These are phyloP conservation scores for Piloderma croceum DNA, from an alignment of 768 basidiomycete species.

Conservation along the genomic window DNA sequence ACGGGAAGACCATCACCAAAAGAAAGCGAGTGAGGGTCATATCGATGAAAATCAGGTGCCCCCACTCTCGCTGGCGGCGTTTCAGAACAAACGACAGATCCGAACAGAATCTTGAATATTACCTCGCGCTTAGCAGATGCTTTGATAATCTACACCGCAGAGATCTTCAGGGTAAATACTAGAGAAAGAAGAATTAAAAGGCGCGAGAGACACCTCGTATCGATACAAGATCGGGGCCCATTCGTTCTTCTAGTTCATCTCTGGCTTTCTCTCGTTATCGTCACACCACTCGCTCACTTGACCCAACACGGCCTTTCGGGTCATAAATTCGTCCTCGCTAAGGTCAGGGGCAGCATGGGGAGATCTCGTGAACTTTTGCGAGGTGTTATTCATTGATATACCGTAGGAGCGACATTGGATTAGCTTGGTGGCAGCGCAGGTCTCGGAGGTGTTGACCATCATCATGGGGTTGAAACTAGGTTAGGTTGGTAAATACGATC, in stretches of 20 bases:
- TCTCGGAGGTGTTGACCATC: constrained; percentile 25
- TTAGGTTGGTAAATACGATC: background rate
- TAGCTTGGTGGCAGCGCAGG: constrained; percentile 25
- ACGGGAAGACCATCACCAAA: constrained; percentile 25
- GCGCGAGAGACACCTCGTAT: constrained; percentile 25
- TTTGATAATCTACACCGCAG: constrained; percentile 22
- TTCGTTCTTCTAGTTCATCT: constrained; percentile 5
- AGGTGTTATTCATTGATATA: constrained; percentile 22
- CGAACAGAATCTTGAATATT: background rate
- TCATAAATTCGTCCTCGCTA: constrained; percentile 18
- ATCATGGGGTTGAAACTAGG: constrained; percentile 24
- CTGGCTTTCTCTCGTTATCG: background rate
- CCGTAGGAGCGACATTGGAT: constrained; percentile 26
- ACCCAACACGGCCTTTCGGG: constrained; percentile 23
- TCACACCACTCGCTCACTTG: constrained; percentile 19
- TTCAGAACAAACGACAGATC: background rate
- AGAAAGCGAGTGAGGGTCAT: constrained; percentile 21
- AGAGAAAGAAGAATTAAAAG: background rate
- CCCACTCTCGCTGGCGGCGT: constrained; percentile 26
- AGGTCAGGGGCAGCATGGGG: constrained; percentile 21
- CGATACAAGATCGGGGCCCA: constrained; percentile 28
- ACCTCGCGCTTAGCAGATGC: constrained; percentile 24
- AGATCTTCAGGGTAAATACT: background rate
- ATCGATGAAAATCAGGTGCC: constrained; percentile 27
- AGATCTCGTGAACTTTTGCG: constrained; percentile 20